Base-by-base conservation (phyloP, 139 green algal species). In the Mychonastes homosphaera region DNA sequence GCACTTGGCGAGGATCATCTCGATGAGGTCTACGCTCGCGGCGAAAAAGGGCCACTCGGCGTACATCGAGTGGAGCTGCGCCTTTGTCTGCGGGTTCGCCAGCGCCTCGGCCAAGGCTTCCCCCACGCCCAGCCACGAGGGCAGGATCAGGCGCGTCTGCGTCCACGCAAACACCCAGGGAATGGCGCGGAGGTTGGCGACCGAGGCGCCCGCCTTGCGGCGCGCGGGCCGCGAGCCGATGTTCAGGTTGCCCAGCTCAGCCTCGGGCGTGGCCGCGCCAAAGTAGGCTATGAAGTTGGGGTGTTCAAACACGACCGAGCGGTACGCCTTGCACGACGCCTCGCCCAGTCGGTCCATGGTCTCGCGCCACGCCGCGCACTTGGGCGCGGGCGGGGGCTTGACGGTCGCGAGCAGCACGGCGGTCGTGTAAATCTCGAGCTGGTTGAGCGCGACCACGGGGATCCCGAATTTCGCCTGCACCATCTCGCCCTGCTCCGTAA, bases 111-210 rank as follows among this genome's bases (percentile, higher is more conserved):
- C 39, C 21, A 99, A 73, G n/a, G 85, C 89, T 28, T 87, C 81
- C 19, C 87, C 89, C 4, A 99, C 71, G 51, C 93, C 93, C 50
- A 99, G 84, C 93, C 93, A 99, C 23, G 88, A 89, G 30, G 93
- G 92, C 72, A 99, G 82, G 63, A 95, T 82, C 56, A 97, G 87
- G 23, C 93, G 81, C 35, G 83, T 95, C 69, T 95, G 88, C 4
- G 91, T 97, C 92, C 92, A 99, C 21, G 92, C 89, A 74, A 99
- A 98, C 70, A 97, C 93, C 92, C 92, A 99, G 45, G 92, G 92
- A 69, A 99, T 99, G 64, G 92, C 90, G 18, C 92, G 83, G 56
- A 98, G 79, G 10, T 77, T 81, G 36, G 76, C 70, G 46, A 94
- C 83, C 50, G 74, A 70, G 6, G 30, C 43, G 7, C 52, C 59